These are phyloP conservation scores for Cytauxzoon felis DNA, from an alignment of 169 alveolate genomes.

Conservation along the genomic window DNA sequence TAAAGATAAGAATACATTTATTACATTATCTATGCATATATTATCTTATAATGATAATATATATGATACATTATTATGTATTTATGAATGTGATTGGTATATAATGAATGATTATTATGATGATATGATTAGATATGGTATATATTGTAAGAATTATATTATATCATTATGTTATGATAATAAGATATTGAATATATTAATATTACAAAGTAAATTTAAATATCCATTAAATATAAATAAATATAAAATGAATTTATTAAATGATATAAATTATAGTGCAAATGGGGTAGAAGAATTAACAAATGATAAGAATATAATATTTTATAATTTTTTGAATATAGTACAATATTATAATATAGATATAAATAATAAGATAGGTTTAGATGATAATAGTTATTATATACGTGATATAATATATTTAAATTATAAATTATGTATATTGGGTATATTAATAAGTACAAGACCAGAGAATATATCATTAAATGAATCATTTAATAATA, in stretches of 20 bases:
- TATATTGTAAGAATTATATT: neutral
- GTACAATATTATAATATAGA: neutral
- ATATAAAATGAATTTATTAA: neutral
- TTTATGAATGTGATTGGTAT: slow-evolving; percentile 2
- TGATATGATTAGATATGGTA: neutral
- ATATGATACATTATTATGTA: slow-evolving; percentile 2
- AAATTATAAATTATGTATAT: neutral
- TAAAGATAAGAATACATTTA: slow-evolving; percentile 9
- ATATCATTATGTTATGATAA: slow-evolving; percentile 25
- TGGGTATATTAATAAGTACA: slow-evolving; percentile 8
- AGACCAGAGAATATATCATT: slow-evolving; percentile 22
- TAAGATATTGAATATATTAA: slow-evolving; percentile 1
- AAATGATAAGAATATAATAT: slow-evolving; percentile 7
- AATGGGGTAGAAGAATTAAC: neutral
- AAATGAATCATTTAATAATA: neutral
- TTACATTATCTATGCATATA: slow-evolving; percentile 34
- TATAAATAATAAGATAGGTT: slow-evolving; percentile 19
- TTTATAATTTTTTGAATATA: slow-evolving; percentile 21
- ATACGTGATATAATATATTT: slow-evolving; percentile 10
- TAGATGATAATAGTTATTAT: slow-evolving; percentile 26
- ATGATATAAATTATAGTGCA: slow-evolving; percentile 3
- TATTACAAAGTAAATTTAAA: neutral
- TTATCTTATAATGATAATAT: slow-evolving; percentile 6
- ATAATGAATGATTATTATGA: neutral
- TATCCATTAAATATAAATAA: neutral